Conservation (phyloP, 2,329 filamentous ascomycete genomes). For the Pestalotiopsis sp. region DNA sequence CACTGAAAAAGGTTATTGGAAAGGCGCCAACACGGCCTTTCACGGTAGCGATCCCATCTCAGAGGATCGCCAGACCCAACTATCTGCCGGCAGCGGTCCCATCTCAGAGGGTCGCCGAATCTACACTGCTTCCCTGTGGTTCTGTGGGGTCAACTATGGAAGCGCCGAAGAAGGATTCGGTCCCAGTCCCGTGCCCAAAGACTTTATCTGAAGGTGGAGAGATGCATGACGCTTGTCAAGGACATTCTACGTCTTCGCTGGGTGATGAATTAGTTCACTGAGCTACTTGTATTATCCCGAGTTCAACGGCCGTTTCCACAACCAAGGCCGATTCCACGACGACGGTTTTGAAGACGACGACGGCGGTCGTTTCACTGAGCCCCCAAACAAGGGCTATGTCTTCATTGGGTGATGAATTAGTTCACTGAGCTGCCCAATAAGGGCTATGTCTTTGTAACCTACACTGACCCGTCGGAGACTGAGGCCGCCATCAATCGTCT, state of each 20-base stretch:
- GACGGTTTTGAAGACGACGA: neutral
- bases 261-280: no score
- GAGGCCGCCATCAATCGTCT: neutral
- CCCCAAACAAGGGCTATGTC: no score
- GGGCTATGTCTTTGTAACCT: conserved; percentile 12
- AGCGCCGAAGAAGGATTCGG: no score
- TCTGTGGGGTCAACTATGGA: no score
- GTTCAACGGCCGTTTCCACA: neutral
- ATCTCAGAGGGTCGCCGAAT: conserved; percentile 11
- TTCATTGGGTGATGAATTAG: no score
- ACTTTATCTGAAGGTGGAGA: no score
- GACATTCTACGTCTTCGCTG: no score
- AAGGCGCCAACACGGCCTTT: no score
- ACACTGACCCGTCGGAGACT: neutral
- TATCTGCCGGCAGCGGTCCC: neutral
- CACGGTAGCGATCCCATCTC: neutral
- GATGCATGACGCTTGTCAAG: no score
- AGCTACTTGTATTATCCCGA: no score
- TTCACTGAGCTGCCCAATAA: neutral
- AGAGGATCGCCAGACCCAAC: neutral
- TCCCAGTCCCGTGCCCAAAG: no score
- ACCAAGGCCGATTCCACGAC: neutral
- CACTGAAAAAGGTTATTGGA: no score
- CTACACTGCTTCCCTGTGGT: neutral
- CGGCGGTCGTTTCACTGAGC: neutral